Evolutionary conservation across 768 basidiomycete genomes (phyloP), one percentile per base, ranked within the genome.

Genomic region (Gymnopilus junonius): DNA sequence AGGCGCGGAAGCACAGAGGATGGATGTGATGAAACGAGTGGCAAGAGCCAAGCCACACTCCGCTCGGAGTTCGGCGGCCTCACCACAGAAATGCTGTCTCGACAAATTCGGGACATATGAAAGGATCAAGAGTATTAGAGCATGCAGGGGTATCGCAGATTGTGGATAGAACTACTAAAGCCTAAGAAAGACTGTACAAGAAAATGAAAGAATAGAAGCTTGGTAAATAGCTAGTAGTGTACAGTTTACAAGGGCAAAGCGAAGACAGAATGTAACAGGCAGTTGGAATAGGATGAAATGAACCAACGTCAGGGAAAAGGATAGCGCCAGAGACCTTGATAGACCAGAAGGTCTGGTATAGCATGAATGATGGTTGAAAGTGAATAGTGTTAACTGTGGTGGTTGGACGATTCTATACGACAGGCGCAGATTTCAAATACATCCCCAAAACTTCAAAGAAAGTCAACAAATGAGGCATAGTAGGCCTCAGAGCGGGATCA

Each of bases 381-480:
- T 3, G 40, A 15, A 42, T 20, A n/a, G 17, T 3, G 7, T 20
- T n/a, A 4, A 5, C 3, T 2, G n/a, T 42, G 20, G 40, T n/a
- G 40, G 4, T 5, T n/a, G 17, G 35, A 35, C n/a, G 35, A 14
- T 15, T 15, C 7, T 10, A 12, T n/a, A n/a, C 17, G 23, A 15
- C n/a, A 25, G 37, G 23, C 42, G 2, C 12, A 14, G 50, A 23
- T 31, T 50, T 53, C 12, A 27, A 56, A 40, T 58, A 64, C n/a
- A 63, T 59, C 5, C 58, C 61, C 66, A 78, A 62, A 45, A 65
- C 68, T 63, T 77, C 76, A 51, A 80, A 61, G 15, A 74, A 70
- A 10, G 39, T 42, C n/a, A 73, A 54, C 31, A 82, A 71, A 37
- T 81, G 75, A 4, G 69, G 63, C 83, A 86, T 85, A 23, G 71